phyloP scores from a whole-genome alignment of 129 eudicot species.

The Lactuca saligna region DNA sequence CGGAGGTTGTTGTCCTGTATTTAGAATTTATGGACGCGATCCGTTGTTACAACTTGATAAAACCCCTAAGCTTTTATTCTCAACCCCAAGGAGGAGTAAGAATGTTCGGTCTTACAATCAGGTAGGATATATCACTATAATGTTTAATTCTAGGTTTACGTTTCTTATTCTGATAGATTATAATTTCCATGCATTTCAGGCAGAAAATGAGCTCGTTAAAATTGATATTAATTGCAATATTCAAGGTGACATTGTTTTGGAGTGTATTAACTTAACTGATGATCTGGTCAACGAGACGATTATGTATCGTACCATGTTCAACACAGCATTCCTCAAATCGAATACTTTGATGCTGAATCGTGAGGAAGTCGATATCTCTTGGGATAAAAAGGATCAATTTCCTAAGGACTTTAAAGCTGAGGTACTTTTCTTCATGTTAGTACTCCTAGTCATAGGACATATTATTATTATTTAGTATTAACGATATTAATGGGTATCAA shows the following conservation, averaged over 20 bases:
- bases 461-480: no score
- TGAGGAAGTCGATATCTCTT: conserved; percentile 54
- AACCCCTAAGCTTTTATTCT: conserved; percentile 44
- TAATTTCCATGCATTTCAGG: conserved; percentile 37
- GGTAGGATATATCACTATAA: conserved; percentile 28
- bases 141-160: neutral
- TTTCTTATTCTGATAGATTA: neutral
- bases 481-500: no score
- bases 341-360: conserved; percentile 59
- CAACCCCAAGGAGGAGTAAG: conserved; percentile 45
- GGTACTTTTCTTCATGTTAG: conserved; percentile 35
- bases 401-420: conserved; percentile 58
- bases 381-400: conserved; percentile 54
- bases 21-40: conserved; percentile 64
- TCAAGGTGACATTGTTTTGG: conserved; percentile 72
- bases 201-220: conserved; percentile 52
- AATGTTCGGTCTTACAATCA: conserved; percentile 48
- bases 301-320: conserved; percentile 68
- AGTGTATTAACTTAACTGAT: conserved; percentile 51
- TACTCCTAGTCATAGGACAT: neutral
- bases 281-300: conserved; percentile 44
- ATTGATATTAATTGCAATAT: conserved; percentile 62
- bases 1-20: conserved; percentile 55
- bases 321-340: conserved; percentile 66
- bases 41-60: conserved; percentile 49